Conservation (phyloP, 202 grass and related monocot genomes). For the Dendrocalamus latiflorus region DNA sequence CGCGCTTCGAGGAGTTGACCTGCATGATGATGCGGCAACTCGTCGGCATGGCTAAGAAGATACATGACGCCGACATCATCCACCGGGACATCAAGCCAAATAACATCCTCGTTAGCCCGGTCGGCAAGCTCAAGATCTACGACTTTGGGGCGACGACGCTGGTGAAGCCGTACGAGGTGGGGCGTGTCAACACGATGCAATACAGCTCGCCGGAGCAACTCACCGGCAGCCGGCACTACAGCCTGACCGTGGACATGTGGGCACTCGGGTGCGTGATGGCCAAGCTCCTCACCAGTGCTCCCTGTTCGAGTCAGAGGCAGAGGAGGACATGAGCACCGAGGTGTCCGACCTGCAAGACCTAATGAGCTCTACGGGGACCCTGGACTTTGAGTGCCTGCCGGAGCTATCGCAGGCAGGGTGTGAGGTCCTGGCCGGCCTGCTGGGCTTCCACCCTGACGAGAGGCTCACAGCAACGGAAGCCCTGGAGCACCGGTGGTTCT, state of each 20-base stretch:
- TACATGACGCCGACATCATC: background rate
- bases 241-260: slow-evolving; percentile 27
- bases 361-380: background rate
- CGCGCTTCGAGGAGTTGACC: background rate
- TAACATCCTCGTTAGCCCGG: background rate
- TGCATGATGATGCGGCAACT: slow-evolving; percentile 18
- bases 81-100: slow-evolving; percentile 33
- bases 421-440: no score
- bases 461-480: no score
- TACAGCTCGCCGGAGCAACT: background rate
- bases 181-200: background rate
- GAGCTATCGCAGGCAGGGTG: no score
- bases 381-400: no score
- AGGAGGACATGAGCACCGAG: slow-evolving; percentile 8
- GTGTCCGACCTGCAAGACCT: background rate
- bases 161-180: background rate
- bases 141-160: background rate
- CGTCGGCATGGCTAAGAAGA: background rate
- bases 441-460: no score
- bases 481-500: no score
- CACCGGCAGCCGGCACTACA: background rate
- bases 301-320: background rate
- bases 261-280: slow-evolving; percentile 33
- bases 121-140: background rate
- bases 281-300: background rate